Evolutionary conservation across 2,329 filamentous ascomycete genomes (phyloP), one percentile per base, ranked within the genome.

Genomic region (Bipolaris cookei): DNA sequence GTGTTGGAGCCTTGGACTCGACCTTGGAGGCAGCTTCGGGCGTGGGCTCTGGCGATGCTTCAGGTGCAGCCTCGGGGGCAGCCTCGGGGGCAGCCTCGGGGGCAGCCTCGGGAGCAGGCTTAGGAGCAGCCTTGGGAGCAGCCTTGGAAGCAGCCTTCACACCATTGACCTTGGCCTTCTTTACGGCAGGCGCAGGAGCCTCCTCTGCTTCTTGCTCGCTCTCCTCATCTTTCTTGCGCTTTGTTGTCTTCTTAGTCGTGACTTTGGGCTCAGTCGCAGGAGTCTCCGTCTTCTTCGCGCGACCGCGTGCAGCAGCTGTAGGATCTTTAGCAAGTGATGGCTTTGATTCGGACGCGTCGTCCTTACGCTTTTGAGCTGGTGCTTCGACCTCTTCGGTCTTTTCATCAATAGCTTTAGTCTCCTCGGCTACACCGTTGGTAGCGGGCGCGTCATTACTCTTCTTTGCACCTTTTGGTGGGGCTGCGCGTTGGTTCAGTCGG

Each of bases 171-270:
- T 71, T 69, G 39, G 63, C 48, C 60, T 71, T 70, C 57, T 68
- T 68, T 46, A 64, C 62, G 39, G 56, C 62, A 23, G 68, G 70
- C 53, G 62, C 62, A 14, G 61, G 58, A 21, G 61, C 58, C 16
- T 60, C 60, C 37, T 67, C 58, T 16, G 58, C 59, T 41, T 66
- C 65, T 6, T 58, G 49, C 21, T 69, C 67, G 52, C 57, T 65
- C 43, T 65, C 64, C 13, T 67, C 70, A 20, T 64, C 69, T 60
- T 73, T 70, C 62, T 74, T 74, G 60, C 69, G 70, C 64, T 74
- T 75, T 7, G 55, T 61, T 51, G 60, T 59, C 60, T 63, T 66
- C 18, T 60, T 51, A 11, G 61, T 54, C 34, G 56, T 62, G 41
- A 51, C 44, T 34, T 62, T 60, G 30, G 63, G 49, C 34, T 60